A percentile compares a stretch with the other conserved stretches of the same genome.
Conservation (phyloP, 768 basidiomycete genomes). For the Plicaturopsis crispa region DNA sequence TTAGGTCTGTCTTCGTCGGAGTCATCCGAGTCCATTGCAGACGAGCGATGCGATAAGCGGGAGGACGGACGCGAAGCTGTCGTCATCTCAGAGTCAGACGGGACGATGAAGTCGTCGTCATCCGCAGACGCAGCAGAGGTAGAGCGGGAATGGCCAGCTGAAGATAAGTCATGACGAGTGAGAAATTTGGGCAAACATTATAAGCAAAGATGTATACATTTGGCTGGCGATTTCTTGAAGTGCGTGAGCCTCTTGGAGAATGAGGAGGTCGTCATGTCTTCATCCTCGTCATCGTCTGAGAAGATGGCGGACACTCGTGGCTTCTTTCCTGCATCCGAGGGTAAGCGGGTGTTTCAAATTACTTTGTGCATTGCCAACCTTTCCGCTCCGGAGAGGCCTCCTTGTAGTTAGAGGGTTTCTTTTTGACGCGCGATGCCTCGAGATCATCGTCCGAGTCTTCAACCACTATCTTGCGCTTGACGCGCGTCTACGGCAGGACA, state of each 20-base stretch:
- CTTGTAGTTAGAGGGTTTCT: slow-evolving; percentile 11
- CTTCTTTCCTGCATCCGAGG: too few relatives aligned
- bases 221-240: slow-evolving; percentile 58
- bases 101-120: slow-evolving; percentile 67
- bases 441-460: slow-evolving; percentile 70
- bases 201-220: slow-evolving; percentile 29
- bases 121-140: slow-evolving; percentile 39
- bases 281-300: slow-evolving; percentile 44
- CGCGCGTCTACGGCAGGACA: slow-evolving; percentile 22
- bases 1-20: slow-evolving; percentile 33
- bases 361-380: too few relatives aligned
- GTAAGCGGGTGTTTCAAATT: too few relatives aligned
- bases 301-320: slow-evolving; percentile 43
- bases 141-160: slow-evolving; percentile 33
- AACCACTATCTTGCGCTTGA: slow-evolving; percentile 63
- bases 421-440: slow-evolving; percentile 9
- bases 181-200: too few relatives aligned
- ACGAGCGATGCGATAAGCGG: slow-evolving; percentile 24
- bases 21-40: slow-evolving; percentile 30
- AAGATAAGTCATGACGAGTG: slow-evolving; percentile 2
- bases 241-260: slow-evolving; percentile 56
- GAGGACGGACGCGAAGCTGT: slow-evolving; percentile 48
- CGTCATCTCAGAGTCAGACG: slow-evolving; percentile 58
- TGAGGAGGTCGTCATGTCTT: slow-evolving; percentile 27
- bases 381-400: slow-evolving; percentile 21